Conservation (phyloP, 805 yeast genomes). For the Wickerhamiella azymoides region DNA sequence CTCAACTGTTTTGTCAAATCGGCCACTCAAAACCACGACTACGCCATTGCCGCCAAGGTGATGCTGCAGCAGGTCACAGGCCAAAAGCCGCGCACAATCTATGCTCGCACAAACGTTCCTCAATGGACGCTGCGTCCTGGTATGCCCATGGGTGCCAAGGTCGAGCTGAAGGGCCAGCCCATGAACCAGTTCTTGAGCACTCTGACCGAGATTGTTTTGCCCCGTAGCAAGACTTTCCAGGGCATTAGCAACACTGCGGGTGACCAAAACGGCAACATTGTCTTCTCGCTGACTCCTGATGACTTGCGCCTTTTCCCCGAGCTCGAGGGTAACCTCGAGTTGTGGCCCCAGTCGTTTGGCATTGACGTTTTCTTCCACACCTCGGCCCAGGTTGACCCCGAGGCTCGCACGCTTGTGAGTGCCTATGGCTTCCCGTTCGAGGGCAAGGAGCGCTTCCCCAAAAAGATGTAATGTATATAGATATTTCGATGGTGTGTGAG, state of each 20-base stretch:
- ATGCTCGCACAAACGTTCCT: constrained; percentile 65
- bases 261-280: constrained; percentile 70
- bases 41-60: constrained; percentile 60
- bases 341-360: constrained; percentile 79
- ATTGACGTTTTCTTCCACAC: constrained; percentile 77
- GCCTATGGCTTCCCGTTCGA: constrained; percentile 70
- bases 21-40: constrained; percentile 47
- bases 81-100: constrained; percentile 58
- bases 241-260: constrained; percentile 71
- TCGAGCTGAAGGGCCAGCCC: constrained; percentile 59
- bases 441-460: constrained; percentile 33
- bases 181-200: constrained; percentile 79
- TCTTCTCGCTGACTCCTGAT: constrained; percentile 68
- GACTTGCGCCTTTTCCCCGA: constrained; percentile 83
- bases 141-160: constrained; percentile 82
- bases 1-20: constrained; percentile 63
- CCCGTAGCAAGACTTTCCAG: constrained; percentile 75
- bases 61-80: constrained; percentile 94
- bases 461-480: constrained; percentile 16
- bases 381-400: constrained; percentile 76
- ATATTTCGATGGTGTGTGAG: too few species aligned
- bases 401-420: constrained; percentile 74
- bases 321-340: constrained; percentile 75
- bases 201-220: constrained; percentile 80
- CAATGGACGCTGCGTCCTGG: constrained; percentile 81